Conservation (phyloP, 257 asterid genomes). For the Schizonepeta tenuifolia region DNA sequence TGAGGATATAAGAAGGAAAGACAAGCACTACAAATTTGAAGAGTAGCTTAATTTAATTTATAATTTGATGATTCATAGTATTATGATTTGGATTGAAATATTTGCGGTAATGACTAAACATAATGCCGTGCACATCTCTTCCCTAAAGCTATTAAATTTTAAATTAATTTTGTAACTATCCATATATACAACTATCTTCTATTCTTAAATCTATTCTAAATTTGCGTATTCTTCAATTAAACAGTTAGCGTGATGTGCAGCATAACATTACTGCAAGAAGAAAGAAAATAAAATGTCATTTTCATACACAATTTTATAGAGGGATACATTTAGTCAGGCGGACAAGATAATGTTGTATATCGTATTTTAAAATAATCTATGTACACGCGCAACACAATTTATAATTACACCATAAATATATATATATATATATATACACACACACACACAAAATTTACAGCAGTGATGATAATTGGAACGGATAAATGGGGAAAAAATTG, state of each 20-base stretch:
- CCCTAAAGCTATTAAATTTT: background rate
- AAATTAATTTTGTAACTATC: background rate
- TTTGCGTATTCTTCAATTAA: background rate
- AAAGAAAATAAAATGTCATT: background rate
- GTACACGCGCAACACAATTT: too few species aligned
- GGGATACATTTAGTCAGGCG: background rate
- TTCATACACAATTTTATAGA: background rate
- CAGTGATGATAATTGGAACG: too few species aligned
- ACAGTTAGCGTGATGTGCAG: background rate
- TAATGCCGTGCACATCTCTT: background rate
- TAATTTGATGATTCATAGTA: background rate
- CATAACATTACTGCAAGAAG: background rate
- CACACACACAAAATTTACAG: too few species aligned
- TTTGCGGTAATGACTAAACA: background rate
- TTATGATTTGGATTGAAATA: background rate
- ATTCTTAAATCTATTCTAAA: background rate
- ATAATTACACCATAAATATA: background rate
- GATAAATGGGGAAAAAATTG: too few species aligned
- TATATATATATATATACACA: too few species aligned
- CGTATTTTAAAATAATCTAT: background rate
- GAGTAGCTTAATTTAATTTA: background rate
- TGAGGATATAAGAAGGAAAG: background rate
- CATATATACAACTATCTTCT: background rate
- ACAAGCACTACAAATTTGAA: too few species aligned
- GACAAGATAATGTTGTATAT: background rate